Evolutionary conservation across 192 early-diverging fungal genomes (phyloP).

Genomic region (Rhizophagus clarus): DNA sequence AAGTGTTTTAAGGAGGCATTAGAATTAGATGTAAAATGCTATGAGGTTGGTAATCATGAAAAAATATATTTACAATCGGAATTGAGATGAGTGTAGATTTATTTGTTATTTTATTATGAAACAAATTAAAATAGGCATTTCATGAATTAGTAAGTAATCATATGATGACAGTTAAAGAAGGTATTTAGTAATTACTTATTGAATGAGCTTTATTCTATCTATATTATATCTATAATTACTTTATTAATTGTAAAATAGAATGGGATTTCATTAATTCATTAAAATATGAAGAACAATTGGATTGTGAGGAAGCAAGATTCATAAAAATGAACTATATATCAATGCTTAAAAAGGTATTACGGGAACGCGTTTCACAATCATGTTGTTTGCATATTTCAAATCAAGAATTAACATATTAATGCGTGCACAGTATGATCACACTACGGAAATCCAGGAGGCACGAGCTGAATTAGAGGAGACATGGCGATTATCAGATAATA

Average conservation of each 20-base stretch:
- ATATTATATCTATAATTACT: background rate
- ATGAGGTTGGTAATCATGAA: constrained; percentile 46
- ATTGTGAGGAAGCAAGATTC: constrained; percentile 52
- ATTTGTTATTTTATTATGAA: constrained; percentile 10
- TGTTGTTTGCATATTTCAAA: background rate
- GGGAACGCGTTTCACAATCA: background rate
- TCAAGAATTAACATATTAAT: background rate
- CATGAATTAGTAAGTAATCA: constrained; percentile 57
- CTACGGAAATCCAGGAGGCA: constrained; percentile 46
- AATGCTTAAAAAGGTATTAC: constrained; percentile 63
- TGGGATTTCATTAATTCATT: constrained; percentile 56
- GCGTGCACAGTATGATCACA: constrained; percentile 45
- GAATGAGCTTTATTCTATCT: background rate
- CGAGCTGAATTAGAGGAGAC: constrained; percentile 39
- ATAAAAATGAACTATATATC: constrained; percentile 61
- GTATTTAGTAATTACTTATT: background rate
- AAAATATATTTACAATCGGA: constrained; percentile 14
- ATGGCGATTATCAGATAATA: constrained; percentile 50
- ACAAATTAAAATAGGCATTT: constrained; percentile 48
- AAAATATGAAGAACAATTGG: constrained; percentile 51
- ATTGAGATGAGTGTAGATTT: background rate
- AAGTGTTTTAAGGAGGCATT: constrained; percentile 66
- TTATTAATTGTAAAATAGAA: constrained; percentile 40
- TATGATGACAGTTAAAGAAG: constrained; percentile 63
- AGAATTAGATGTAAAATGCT: constrained; percentile 62